Percentiles rank a stretch among this genome's conserved stretches.
Conservation (phyloP, 352 stramenopile species). For the Thraustotheca clavata region DNA sequence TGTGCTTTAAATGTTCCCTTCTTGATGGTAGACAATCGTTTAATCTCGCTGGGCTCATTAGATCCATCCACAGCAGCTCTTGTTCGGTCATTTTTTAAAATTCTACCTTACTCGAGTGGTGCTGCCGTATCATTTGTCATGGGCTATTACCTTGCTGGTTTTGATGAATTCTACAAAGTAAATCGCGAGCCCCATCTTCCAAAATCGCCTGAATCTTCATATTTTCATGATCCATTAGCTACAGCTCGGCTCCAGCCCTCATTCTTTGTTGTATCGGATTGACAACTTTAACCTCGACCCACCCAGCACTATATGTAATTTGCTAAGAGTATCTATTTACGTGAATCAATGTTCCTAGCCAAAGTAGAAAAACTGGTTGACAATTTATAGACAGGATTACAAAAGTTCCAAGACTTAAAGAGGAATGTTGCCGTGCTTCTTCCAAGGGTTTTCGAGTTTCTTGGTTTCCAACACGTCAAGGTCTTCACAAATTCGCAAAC, state of each 20-base stretch:
- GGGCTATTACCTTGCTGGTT: background rate
- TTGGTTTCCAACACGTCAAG: conserved; percentile 93
- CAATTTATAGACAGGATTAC: no score
- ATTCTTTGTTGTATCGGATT: conserved; percentile 1
- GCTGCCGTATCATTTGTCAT: conserved; percentile 1
- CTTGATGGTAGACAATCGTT: background rate
- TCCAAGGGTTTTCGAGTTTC: conserved; percentile 86
- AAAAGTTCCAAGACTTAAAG: no score
- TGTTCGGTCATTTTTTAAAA: background rate
- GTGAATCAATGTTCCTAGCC: no score
- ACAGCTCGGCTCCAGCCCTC: background rate
- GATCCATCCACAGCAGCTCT: background rate
- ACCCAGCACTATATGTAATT: no score
- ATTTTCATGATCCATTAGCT: no score
- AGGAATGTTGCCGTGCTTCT: conserved; percentile 98
- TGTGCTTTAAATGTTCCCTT: conserved; percentile 3
- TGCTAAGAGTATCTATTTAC: no score
- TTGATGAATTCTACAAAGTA: conserved; percentile 12
- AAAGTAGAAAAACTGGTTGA: no score
- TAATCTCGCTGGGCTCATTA: background rate
- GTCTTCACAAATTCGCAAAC: conserved; percentile 93
- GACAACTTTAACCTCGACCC: no score
- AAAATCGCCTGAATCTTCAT: no score
- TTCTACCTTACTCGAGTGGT: background rate
- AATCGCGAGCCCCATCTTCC: background rate